Percentiles rank a stretch among this genome's conserved stretches.
Evolutionary conservation across 2,329 filamentous ascomycete species (phyloP).

Genomic region (Hyphodiscus sp.): DNA sequence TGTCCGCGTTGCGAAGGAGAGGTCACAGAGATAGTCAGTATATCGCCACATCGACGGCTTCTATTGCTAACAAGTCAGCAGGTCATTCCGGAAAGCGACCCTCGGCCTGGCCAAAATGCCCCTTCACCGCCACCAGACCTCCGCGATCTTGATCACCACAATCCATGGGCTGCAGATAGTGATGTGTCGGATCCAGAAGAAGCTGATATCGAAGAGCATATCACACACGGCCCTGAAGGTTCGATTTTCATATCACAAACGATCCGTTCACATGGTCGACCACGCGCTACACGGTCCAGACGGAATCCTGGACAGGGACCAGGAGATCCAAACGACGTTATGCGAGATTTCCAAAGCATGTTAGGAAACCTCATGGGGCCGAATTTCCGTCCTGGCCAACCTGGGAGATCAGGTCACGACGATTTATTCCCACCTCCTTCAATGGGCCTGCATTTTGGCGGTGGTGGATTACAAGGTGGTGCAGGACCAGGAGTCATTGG

Average conservation of each 20-base stretch:
- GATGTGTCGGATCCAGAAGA: slow-evolving; percentile 52
- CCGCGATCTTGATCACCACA: slow-evolving; percentile 17
- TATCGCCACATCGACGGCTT: not conserved
- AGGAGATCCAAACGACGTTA: slow-evolving; percentile 22
- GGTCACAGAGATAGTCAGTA: slow-evolving; percentile 77
- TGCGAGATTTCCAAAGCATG: slow-evolving; percentile 37
- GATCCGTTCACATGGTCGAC: slow-evolving; percentile 10
- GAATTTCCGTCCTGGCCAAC: slow-evolving; percentile 18
- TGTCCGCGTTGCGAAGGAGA: slow-evolving; percentile 77
- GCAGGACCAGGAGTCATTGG: slow-evolving; percentile 19
- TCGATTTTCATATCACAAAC: slow-evolving; percentile 25
- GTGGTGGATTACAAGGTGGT: slow-evolving; percentile 11
- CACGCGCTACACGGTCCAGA: too few species aligned
- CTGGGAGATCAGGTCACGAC: slow-evolving; percentile 28
- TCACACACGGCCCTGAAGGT: slow-evolving; percentile 26
- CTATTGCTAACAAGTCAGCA: slow-evolving; percentile 31
- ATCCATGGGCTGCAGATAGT: slow-evolving; percentile 28
- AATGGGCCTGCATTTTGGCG: slow-evolving; percentile 14
- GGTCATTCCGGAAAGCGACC: slow-evolving; percentile 55
- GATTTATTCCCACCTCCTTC: slow-evolving; percentile 19
- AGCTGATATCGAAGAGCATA: slow-evolving; percentile 47
- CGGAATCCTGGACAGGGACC: not conserved
- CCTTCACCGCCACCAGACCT: slow-evolving; percentile 11
- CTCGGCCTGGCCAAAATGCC: slow-evolving; percentile 38
- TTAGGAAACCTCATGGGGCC: slow-evolving; percentile 38